These are phyloP conservation scores for Aspergillus haitiensis DNA, from an alignment of 495 filamentous ascomycete genomes.

Conservation along the genomic window DNA sequence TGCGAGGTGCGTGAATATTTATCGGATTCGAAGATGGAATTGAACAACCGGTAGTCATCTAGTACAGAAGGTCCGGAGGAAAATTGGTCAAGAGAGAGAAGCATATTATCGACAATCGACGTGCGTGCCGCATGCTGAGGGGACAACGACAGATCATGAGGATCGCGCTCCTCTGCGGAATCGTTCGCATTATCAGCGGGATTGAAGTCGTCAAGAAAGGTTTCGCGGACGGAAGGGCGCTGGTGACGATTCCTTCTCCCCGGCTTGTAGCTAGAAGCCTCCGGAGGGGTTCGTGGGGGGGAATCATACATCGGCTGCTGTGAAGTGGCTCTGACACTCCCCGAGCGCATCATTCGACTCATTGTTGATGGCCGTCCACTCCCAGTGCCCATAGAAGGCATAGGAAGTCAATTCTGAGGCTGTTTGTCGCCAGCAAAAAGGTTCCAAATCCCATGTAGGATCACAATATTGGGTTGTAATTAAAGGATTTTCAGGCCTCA, in stretches of 20 bases:
- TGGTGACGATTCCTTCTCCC: slow-evolving; percentile 32
- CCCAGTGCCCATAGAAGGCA: slow-evolving; percentile 12
- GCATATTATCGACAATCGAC: slow-evolving; percentile 89
- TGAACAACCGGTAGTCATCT: slow-evolving; percentile 46
- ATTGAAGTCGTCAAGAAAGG: slow-evolving; percentile 52
- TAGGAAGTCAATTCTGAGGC: background rate
- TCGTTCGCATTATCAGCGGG: slow-evolving; percentile 44
- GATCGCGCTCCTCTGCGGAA: slow-evolving; percentile 62
- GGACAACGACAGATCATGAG: slow-evolving; percentile 82
- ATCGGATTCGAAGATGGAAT: slow-evolving; percentile 41
- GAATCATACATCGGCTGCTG: slow-evolving; percentile 31
- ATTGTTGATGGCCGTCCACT: slow-evolving; percentile 3
- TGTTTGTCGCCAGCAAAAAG: background rate
- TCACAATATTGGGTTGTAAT: slow-evolving; percentile 1
- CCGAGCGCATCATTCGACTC: slow-evolving; percentile 21
- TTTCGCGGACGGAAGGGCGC: slow-evolving; percentile 48
- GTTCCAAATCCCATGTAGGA: background rate
- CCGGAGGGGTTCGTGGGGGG: slow-evolving; percentile 50
- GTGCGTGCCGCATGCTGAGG: slow-evolving; percentile 73
- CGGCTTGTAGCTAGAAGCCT: slow-evolving; percentile 34
- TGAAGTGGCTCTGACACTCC: slow-evolving; percentile 37
- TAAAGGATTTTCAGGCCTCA: background rate
- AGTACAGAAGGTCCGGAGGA: slow-evolving; percentile 48
- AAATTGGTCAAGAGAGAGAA: slow-evolving; percentile 83
- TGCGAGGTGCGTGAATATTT: slow-evolving; percentile 27